Evolutionary conservation across 768 basidiomycete genomes (phyloP).

Genomic region (Trametes cingulata): DNA sequence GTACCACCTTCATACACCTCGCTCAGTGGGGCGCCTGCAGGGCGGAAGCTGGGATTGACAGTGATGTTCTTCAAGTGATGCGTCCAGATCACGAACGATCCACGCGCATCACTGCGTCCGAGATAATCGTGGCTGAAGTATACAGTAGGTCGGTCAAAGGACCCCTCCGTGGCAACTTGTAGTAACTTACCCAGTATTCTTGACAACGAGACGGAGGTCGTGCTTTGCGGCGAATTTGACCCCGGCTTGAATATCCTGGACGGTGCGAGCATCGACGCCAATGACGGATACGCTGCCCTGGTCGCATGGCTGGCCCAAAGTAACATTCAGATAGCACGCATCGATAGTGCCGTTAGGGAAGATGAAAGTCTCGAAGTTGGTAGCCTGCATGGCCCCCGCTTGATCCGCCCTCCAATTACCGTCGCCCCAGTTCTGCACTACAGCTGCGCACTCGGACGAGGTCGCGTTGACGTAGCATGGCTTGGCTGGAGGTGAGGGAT

Average conservation of each 20-base stretch:
- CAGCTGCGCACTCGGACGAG: conserved; percentile 40
- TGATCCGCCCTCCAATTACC: conserved; percentile 43
- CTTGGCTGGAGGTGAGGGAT: conserved; percentile 41
- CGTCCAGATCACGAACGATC: conserved; percentile 40
- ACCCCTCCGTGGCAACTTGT: no score
- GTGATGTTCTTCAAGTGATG: conserved; percentile 42
- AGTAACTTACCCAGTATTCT: conserved; percentile 27
- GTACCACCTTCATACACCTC: conserved; percentile 11
- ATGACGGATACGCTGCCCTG: conserved; percentile 45
- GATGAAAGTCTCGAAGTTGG: conserved; percentile 36
- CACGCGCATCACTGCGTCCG: conserved; percentile 28
- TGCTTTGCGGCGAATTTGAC: conserved; percentile 27
- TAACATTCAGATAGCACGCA: conserved; percentile 51
- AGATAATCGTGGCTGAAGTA: conserved; percentile 4
- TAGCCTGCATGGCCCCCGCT: conserved; percentile 40
- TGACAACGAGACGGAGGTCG: conserved; percentile 28
- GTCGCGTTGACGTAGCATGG: conserved; percentile 41
- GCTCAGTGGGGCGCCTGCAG: conserved; percentile 32
- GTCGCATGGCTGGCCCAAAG: conserved; percentile 39
- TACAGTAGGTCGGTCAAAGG: no score
- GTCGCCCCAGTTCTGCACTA: conserved; percentile 30
- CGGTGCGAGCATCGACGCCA: conserved; percentile 25
- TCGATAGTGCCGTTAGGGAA: conserved; percentile 48
- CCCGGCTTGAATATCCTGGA: conserved; percentile 34
- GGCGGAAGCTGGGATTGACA: conserved; percentile 33